A percentile compares a stretch with the other conserved stretches of the same genome.
phyloP scores from a whole-genome alignment of 345 rosid species.

The Raphanus sativus region DNA sequence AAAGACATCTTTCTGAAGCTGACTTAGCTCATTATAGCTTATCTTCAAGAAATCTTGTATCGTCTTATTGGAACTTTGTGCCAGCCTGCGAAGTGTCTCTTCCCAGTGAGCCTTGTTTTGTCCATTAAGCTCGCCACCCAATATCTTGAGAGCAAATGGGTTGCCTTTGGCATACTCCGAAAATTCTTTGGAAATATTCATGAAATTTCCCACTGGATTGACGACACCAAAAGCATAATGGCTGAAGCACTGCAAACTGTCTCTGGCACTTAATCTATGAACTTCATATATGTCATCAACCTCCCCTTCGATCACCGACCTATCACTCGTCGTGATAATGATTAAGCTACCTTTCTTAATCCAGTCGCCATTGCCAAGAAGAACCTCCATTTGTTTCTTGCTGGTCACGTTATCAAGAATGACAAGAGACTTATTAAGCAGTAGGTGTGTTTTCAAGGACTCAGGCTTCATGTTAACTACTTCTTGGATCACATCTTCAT shows the following conservation, averaged over 20 bases:
- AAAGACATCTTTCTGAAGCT: background rate
- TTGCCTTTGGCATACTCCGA: conserved; percentile 33
- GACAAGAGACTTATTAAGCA: background rate
- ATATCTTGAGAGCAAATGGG: conserved; percentile 41
- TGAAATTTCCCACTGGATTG: background rate
- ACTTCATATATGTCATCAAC: conserved; percentile 16
- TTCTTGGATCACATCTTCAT: background rate
- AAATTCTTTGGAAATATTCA: conserved; percentile 4
- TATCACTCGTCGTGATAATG: conserved; percentile 10
- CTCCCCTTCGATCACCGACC: conserved; percentile 12
- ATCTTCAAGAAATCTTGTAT: background rate
- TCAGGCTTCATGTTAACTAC: background rate
- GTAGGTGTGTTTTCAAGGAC: background rate
- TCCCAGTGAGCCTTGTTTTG: conserved; percentile 22
- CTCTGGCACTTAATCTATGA: background rate
- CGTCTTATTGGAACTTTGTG: background rate
- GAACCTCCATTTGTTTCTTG: conserved; percentile 4
- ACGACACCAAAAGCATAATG: conserved; percentile 4
- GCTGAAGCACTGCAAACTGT: conserved; percentile 23
- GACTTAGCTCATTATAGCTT: background rate
- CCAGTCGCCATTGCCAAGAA: conserved; percentile 14
- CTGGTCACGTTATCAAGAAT: conserved; percentile 4
- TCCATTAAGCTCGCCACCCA: conserved; percentile 18
- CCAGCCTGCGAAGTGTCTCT: background rate
- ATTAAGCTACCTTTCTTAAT: conserved; percentile 24